Percentiles rank a stretch among this genome's conserved stretches.
Evolutionary conservation across 345 rosid genomes (phyloP).

Genomic region (Arabis hirsuta): DNA sequence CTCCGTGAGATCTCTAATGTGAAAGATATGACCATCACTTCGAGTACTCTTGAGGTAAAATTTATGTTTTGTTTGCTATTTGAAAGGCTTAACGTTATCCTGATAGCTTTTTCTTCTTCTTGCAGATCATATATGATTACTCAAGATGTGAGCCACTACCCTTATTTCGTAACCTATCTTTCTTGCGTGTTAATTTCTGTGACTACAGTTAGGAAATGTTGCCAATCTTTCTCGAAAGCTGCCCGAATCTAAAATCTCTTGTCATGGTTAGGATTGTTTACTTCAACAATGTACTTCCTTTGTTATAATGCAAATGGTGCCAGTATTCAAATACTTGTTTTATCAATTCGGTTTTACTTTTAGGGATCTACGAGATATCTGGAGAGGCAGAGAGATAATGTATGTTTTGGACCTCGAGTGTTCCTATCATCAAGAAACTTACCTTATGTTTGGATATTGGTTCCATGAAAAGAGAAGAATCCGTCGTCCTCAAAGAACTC

Average conservation of each 20-base stretch:
- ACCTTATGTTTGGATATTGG: background rate
- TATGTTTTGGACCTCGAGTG: background rate
- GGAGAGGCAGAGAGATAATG: no score
- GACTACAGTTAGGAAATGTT: background rate
- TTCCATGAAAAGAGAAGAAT: background rate
- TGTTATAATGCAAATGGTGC: no score
- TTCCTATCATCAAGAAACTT: slow-evolving; percentile 2
- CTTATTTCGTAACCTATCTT: background rate
- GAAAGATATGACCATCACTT: no score
- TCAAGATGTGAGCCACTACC: slow-evolving; percentile 3
- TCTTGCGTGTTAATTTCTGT: background rate
- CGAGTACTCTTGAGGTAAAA: slow-evolving; percentile 20
- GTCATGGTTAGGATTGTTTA: no score
- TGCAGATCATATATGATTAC: slow-evolving; percentile 2
- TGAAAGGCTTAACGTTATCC: background rate
- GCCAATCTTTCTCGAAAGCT: background rate
- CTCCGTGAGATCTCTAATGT: background rate
- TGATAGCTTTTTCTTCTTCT: background rate
- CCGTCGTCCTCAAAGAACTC: background rate
- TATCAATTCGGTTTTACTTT: no score
- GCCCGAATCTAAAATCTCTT: no score
- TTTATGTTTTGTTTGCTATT: background rate
- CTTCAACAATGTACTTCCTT: no score
- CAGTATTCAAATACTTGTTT: no score
- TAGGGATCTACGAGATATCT: no score